phyloP scores from a whole-genome alignment of 345 rosid genomes.

The Heritiera fomes region DNA sequence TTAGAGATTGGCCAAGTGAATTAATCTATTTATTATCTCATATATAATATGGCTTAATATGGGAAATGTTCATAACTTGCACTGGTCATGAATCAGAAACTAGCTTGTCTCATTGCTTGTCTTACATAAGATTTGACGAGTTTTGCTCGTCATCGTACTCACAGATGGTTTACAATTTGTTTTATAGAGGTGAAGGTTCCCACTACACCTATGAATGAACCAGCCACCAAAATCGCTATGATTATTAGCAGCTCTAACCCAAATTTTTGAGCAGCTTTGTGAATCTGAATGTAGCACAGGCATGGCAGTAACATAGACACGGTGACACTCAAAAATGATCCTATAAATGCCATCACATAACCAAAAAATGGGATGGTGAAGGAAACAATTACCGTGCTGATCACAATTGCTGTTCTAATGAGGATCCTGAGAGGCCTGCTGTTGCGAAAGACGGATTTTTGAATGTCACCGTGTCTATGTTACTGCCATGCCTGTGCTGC shows the following conservation, averaged over 20 bases:
- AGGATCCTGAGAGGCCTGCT: slow-evolving; percentile 42
- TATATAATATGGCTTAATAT: too few relatives aligned
- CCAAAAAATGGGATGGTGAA: slow-evolving; percentile 61
- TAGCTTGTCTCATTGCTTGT: too few relatives aligned
- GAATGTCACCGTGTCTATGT: slow-evolving; percentile 48
- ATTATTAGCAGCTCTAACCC: slow-evolving; percentile 42
- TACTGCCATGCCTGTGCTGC: slow-evolving; percentile 64
- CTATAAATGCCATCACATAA: slow-evolving; percentile 63
- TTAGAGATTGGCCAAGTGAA: too few relatives aligned
- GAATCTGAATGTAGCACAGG: slow-evolving; percentile 57
- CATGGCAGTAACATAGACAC: slow-evolving; percentile 59
- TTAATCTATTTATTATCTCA: too few relatives aligned
- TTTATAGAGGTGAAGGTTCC: slow-evolving; percentile 57
- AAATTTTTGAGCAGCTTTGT: slow-evolving; percentile 31
- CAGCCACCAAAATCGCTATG: slow-evolving; percentile 40
- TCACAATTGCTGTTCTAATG: slow-evolving; percentile 44
- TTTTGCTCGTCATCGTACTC: not conserved
- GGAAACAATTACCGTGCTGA: slow-evolving; percentile 60
- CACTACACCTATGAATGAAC: slow-evolving; percentile 33
- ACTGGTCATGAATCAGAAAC: too few relatives aligned
- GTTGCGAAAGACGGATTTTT: slow-evolving; percentile 29
- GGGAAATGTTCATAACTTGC: not conserved
- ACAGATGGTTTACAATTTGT: slow-evolving; percentile 50
- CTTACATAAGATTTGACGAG: too few relatives aligned
- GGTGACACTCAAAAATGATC: slow-evolving; percentile 56